Conservation (phyloP, 768 basidiomycete genomes). For the Boletellus ananiceps region DNA sequence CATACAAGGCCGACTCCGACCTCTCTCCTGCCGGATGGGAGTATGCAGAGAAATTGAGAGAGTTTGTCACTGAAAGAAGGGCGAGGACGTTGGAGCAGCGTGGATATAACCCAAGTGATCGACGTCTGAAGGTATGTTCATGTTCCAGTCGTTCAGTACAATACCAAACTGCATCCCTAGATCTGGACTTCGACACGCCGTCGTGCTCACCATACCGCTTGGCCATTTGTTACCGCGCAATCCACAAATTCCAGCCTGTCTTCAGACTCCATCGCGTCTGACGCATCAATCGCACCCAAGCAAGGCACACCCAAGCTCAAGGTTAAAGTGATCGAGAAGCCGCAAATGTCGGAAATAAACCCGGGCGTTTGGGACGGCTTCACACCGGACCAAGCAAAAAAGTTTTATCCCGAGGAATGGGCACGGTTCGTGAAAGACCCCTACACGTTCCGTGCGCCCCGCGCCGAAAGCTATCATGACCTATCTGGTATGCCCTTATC, state of each 20-base stretch:
- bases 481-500: constrained; percentile 55
- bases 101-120: constrained; percentile 56
- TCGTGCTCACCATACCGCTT: constrained; percentile 91
- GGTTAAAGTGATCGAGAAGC: constrained; percentile 89
- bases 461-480: constrained; percentile 98
- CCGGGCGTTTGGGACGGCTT: constrained; percentile 97
- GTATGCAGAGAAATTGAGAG: constrained; percentile 84
- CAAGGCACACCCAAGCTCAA: constrained; percentile 31
- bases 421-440: constrained; percentile 89
- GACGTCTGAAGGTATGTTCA: constrained; percentile 59
- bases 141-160: background rate
- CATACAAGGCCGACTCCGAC: constrained; percentile 97
- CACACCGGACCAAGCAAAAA: constrained; percentile 82
- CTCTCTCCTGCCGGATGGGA: constrained; percentile 94
- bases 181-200: constrained; percentile 97
- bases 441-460: constrained; percentile 85
- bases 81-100: constrained; percentile 71
- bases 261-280: constrained; percentile 1
- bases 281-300: constrained; percentile 1
- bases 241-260: constrained; percentile 12
- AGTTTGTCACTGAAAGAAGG: constrained; percentile 83
- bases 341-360: constrained; percentile 97
- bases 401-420: constrained; percentile 93
- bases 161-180: constrained; percentile 36
- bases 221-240: constrained; percentile 70